Percentiles rank a stretch among this genome's conserved stretches.
Conservation (phyloP, 2,329 filamentous ascomycete species). For the Xylariaceae sp. region DNA sequence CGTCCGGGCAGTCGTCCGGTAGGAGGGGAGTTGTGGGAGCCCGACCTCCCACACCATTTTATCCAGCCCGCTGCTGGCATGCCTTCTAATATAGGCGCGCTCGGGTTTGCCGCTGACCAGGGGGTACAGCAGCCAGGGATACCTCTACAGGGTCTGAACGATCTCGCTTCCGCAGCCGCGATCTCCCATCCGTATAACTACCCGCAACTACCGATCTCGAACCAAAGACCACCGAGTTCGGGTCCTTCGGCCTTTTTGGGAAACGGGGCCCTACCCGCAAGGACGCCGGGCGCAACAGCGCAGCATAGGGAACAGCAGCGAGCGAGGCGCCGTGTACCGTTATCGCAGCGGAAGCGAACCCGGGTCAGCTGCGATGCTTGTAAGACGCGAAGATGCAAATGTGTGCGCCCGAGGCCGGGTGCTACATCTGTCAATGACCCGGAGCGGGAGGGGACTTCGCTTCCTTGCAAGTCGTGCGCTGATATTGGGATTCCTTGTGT, state of each 20-base stretch:
- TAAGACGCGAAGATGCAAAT: conserved; percentile 41
- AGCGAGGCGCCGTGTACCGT: conserved; percentile 39
- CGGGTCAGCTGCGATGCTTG: conserved; percentile 42
- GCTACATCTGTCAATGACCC: conserved; percentile 5
- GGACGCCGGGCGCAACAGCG: neutral
- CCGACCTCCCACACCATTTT: conserved; percentile 23
- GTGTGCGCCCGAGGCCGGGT: conserved; percentile 29
- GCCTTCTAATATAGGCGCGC: neutral
- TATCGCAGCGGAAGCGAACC: conserved; percentile 38
- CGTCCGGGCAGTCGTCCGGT: neutral
- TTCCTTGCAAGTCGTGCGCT: conserved; percentile 43
- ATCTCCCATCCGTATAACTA: conserved; percentile 14
- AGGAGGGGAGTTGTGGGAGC: conserved; percentile 13
- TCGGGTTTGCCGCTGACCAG: neutral
- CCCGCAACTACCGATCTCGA: neutral
- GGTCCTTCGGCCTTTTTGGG: conserved; percentile 23
- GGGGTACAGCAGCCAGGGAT: conserved; percentile 1
- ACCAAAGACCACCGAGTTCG: conserved; percentile 1
- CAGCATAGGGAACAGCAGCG: conserved; percentile 27
- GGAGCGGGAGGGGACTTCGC: conserved; percentile 26
- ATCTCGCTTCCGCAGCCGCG: conserved; percentile 20
- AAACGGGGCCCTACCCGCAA: neutral
- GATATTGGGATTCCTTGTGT: conserved; percentile 44
- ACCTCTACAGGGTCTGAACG: conserved; percentile 7
- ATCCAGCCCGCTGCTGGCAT: conserved; percentile 3